Evolutionary conservation across 2,329 filamentous ascomycete species (phyloP).

Genomic region (Scytalidium lignicola): DNA sequence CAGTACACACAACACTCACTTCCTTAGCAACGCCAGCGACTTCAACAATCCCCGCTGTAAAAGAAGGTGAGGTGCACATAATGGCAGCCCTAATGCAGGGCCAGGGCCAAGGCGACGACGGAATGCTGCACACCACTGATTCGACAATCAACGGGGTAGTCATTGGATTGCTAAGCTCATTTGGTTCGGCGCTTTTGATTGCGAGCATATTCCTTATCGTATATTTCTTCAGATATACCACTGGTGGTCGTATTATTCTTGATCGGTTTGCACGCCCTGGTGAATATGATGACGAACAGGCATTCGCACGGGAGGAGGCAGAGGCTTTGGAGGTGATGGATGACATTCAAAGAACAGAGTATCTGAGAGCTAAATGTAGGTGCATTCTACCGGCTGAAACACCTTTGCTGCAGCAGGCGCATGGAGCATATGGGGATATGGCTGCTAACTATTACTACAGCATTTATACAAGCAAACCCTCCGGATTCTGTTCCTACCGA

Average conservation of each 20-base stretch:
- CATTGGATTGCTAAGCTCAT: slow-evolving; percentile 90
- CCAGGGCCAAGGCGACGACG: background rate
- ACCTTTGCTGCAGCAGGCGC: slow-evolving; percentile 1
- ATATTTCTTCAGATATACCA: slow-evolving; percentile 92
- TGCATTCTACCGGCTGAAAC: slow-evolving; percentile 1
- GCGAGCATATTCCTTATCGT: slow-evolving; percentile 74
- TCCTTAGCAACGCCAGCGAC: slow-evolving; percentile 14
- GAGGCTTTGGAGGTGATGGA: slow-evolving; percentile 95
- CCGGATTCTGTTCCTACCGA: slow-evolving; percentile 94
- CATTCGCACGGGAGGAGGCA: slow-evolving; percentile 87
- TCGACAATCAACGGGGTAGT: slow-evolving; percentile 69
- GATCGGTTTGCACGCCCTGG: slow-evolving; percentile 90
- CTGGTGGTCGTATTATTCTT: slow-evolving; percentile 81
- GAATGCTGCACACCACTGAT: slow-evolving; percentile 12
- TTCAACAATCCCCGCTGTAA: slow-evolving; percentile 3
- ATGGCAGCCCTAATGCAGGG: background rate
- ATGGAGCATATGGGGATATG: background rate
- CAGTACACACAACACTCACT: slow-evolving; percentile 14
- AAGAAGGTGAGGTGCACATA: background rate
- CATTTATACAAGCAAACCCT: slow-evolving; percentile 89
- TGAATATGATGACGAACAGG: slow-evolving; percentile 97
- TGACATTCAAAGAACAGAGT: slow-evolving; percentile 83
- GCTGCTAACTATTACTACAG: slow-evolving; percentile 40
- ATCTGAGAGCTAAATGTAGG: slow-evolving; percentile 89
- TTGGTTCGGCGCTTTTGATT: slow-evolving; percentile 84